These are phyloP conservation scores for Beauveria varroae DNA, from an alignment of 2,329 filamentous ascomycete genomes.

Conservation along the genomic window DNA sequence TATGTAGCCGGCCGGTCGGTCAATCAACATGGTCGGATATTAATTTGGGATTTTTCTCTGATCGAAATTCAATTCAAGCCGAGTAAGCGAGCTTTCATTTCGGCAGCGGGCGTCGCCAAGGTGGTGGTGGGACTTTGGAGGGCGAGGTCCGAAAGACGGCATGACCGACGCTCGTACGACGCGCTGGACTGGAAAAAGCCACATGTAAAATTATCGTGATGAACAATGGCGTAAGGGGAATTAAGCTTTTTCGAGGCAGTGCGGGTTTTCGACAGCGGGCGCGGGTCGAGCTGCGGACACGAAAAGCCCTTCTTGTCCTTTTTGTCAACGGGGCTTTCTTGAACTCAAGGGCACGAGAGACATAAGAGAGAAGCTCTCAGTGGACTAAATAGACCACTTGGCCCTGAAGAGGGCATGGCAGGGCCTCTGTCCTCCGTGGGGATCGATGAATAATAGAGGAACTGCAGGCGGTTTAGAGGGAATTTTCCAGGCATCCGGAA, in stretches of 20 bases:
- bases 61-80: background rate
- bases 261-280: background rate
- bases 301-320: background rate
- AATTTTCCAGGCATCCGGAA: background rate
- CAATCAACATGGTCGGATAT: background rate
- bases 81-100: background rate
- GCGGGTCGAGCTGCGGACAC: background rate
- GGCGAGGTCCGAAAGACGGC: background rate
- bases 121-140: background rate
- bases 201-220: background rate
- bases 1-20: background rate
- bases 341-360: background rate
- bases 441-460: background rate
- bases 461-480: background rate
- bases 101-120: background rate
- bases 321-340: background rate
- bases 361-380: background rate
- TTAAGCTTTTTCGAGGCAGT: background rate
- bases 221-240: background rate
- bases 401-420: background rate
- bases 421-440: background rate
- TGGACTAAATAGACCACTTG: too few relatives aligned
- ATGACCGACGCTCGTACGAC: conserved; percentile 8
- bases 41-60: too few relatives aligned
- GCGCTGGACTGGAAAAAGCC: background rate